These are phyloP conservation scores for Cercospora sojina DNA, from an alignment of 2,329 filamentous ascomycete species.

Conservation along the genomic window DNA sequence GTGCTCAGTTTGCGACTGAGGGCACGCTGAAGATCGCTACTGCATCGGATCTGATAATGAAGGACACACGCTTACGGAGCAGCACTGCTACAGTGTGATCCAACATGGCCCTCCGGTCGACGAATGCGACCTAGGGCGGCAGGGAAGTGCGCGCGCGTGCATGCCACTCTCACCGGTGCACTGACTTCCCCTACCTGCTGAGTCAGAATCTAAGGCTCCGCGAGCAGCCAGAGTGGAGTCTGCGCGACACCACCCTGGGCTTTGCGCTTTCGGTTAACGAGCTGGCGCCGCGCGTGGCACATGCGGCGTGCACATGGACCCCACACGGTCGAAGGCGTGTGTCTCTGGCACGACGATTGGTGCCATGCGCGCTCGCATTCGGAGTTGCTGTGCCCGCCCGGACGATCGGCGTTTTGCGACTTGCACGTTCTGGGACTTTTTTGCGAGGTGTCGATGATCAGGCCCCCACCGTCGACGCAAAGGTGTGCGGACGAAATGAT, in stretches of 20 bases:
- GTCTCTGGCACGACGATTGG: background rate
- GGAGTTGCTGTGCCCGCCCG: background rate
- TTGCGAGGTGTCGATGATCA: conserved; percentile 15
- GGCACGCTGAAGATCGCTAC: conserved; percentile 11
- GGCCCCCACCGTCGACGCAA: background rate
- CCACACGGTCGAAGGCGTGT: background rate
- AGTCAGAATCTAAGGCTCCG: conserved; percentile 18
- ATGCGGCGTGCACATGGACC: conserved; percentile 6
- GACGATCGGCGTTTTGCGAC: conserved; percentile 2
- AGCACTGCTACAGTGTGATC: conserved; percentile 1
- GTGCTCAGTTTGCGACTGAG: conserved; percentile 4
- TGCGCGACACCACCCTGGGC: background rate
- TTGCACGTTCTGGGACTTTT: conserved; percentile 4
- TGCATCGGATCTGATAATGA: background rate
- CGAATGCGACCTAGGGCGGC: background rate
- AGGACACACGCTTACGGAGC: background rate
- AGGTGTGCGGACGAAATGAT: background rate
- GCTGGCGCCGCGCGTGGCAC: conserved; percentile 7
- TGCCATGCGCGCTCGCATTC: conserved; percentile 1
- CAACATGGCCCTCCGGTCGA: background rate
- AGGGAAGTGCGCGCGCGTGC: background rate
- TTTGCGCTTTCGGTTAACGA: background rate
- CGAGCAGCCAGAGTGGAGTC: conserved; percentile 5
- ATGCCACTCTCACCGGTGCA: conserved; percentile 19
- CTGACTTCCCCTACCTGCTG: conserved; percentile 11